Evolutionary conservation across 345 rosid genomes (phyloP), one percentile per base, ranked within the genome.

Genomic region (Raphanus raphanistrum): DNA sequence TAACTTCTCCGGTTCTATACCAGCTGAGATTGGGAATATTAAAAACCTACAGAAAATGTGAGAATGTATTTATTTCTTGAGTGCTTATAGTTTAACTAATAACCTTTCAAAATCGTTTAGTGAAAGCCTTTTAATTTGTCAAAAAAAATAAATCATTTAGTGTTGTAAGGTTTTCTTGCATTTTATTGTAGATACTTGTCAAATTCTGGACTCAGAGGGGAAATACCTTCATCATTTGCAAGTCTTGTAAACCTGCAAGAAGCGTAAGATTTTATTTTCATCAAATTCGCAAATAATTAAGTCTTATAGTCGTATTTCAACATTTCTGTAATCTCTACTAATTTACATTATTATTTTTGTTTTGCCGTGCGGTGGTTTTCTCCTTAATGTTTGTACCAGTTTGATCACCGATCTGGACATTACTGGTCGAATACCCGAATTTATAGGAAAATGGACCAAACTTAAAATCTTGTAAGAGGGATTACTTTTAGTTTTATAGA

Each of bases 1-100:
- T 79, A 87, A 86, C 75, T 89, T 90, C 74, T 80, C 88, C 4
- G 96, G 98, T 73, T 32, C 85, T 72, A 80, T 92, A 62, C 98
- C 92, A 10, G 52, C 78, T 15, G 88, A 82, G 83, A 86, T 92
- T 72, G 96, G 94, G 12, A 87, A 61, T 41, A 82, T 84, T 43
- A 66, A 63, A 6, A 84, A 74, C 41, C 81, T 92, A 67, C 41
- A 72, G 57, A 57, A 86, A 68, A 35, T 92, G 97, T 92, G 84
- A 86, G 91, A 83, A 58, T 70, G 27, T 61, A 33, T 71, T 28
- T 4, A 21, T 61, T 48, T n/a, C 27, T 25, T 3, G 25, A 52
- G 29, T 76, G 64, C 2, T 5, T 63, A 35, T 26, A 13, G 1
- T 11, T 55, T 55, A 17, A 1, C 1, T 0, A 48, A 13, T 48